Conservation (phyloP, 2,329 filamentous ascomycete genomes). For the Colletotrichum limetticola region DNA sequence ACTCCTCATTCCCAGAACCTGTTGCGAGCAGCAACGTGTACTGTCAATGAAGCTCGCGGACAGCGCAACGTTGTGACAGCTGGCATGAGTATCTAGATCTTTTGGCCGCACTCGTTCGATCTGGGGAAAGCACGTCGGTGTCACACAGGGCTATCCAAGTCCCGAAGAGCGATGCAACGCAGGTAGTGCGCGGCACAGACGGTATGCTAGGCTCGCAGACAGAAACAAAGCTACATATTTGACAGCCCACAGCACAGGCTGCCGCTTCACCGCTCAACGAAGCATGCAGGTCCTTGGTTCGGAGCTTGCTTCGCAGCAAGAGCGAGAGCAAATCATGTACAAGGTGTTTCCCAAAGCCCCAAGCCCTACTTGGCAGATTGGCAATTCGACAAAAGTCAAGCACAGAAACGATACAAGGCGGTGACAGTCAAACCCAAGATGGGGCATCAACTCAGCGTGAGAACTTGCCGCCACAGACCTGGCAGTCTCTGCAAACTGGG, state of each 20-base stretch:
- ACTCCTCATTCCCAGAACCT: background rate
- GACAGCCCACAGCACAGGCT: conserved; percentile 9
- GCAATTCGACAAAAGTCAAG: conserved; percentile 28
- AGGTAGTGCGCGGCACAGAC: conserved; percentile 29
- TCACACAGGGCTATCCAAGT: conserved; percentile 29
- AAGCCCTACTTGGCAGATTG: conserved; percentile 27
- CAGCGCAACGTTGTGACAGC: background rate
- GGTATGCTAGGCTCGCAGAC: conserved; percentile 13
- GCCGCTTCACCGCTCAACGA: conserved; percentile 27
- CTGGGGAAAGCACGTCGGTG: conserved; percentile 21
- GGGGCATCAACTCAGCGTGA: background rate
- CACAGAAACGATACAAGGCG: conserved; percentile 23
- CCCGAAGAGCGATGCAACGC: conserved; percentile 23
- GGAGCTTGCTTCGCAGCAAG: conserved; percentile 7
- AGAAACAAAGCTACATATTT: background rate
- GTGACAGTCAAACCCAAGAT: conserved; percentile 9
- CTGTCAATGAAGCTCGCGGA: background rate
- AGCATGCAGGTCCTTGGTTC: conserved; percentile 31
- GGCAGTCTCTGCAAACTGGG: background rate
- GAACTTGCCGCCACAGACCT: background rate
- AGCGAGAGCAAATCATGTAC: conserved; percentile 8
- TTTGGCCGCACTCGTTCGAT: conserved; percentile 8
- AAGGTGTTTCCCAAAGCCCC: conserved; percentile 11
- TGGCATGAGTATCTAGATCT: background rate
- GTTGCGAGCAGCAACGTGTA: background rate